Evolutionary conservation across 345 rosid genomes (phyloP).

Genomic region (Moricandia arvensis): DNA sequence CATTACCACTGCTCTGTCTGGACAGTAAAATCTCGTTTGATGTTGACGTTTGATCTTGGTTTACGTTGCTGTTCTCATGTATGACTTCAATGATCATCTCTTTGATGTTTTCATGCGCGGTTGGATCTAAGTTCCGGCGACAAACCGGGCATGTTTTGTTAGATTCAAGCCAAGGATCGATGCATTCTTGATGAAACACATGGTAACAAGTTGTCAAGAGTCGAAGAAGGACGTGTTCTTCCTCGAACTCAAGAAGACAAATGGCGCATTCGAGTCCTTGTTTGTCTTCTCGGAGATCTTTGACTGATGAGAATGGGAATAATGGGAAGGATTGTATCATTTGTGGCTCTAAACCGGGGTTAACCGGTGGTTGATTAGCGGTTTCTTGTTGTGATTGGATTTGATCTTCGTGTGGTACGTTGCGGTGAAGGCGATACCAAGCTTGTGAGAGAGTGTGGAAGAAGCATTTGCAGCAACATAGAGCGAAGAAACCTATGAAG

Average conservation of each 20-base stretch:
- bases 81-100: neutral
- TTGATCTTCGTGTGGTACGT: neutral
- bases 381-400: neutral
- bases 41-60: neutral
- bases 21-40: neutral
- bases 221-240: neutral
- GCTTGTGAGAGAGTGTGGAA: neutral
- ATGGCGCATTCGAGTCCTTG: neutral
- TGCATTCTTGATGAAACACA: neutral
- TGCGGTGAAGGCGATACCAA: neutral
- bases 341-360: neutral
- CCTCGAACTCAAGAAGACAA: neutral
- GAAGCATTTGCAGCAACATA: neutral
- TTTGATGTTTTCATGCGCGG: neutral
- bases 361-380: neutral
- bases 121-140: neutral
- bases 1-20: neutral
- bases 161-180: neutral
- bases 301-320: neutral
- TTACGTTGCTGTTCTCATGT: neutral
- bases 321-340: neutral
- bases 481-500: neutral
- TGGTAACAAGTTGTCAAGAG: neutral
- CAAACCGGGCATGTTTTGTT: neutral
- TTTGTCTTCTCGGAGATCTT: neutral